Evolutionary conservation across 176 grass and related monocot genomes (phyloP), one percentile per base, ranked within the genome.

Genomic region (Musa troglodytarum): DNA sequence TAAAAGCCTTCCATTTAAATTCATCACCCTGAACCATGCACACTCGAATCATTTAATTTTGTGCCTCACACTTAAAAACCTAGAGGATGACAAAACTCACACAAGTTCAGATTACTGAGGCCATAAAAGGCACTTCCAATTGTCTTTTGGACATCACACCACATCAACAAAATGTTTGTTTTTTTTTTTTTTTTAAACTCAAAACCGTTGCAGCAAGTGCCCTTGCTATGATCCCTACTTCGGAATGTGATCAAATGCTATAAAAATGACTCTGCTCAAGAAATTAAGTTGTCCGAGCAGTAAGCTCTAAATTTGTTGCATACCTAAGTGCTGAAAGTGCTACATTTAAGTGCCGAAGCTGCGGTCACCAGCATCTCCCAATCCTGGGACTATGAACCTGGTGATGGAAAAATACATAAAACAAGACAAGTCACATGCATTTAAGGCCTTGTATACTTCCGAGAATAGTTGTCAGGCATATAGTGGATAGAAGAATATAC

Each of bases 301-400:
- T 25, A 21, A 13, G 1, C 1, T 1, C 28, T 9, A 19, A 68
- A 49, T 12, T 24, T 34, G 25, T 13, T 24, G 25, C n/a, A 34
- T 49, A 28, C 8, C 3, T 7, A 5, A 69, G 17, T 16, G 22
- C 15, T 49, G 34, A 28, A 17, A 49, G 34, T 22, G 21, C 24
- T 24, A 8, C 25, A 8, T 73, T 76, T 61, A 97, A 64, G 90
- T 99, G 4, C 82, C 82, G 15, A 87, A 99, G 75, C 91, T 91
- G 82, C 95, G 89, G 74, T 99, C 91, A 16, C 95, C 91, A 51
- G 95, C 95, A 83, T 99, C 95, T 75, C 95, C 95, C 73, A 99
- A 69, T 79, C 95, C 95, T 1, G 95, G 95, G 72, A 99, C 74
- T 77, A 99, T 94, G 77, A 92, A 99, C 82, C 95, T 99, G 87